Evolutionary conservation across 495 filamentous ascomycete genomes (phyloP).

Genomic region (Trichoderma reesei): DNA sequence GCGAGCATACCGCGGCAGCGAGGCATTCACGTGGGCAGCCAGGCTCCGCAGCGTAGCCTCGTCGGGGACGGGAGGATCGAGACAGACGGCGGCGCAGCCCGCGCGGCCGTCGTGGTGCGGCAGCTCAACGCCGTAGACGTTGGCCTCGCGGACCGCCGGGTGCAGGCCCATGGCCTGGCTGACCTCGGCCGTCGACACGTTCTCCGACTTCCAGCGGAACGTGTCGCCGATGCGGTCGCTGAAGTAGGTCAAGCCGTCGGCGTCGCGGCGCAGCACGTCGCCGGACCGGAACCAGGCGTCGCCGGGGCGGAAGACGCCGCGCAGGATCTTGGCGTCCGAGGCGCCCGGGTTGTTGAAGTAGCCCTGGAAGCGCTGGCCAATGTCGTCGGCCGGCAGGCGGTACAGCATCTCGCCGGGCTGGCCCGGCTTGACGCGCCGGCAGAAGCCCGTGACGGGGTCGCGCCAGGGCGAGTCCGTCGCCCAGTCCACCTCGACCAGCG

Average conservation of each 20-base stretch:
- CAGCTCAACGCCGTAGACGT: conserved; percentile 78
- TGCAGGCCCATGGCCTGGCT: conserved; percentile 61
- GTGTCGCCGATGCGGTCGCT: conserved; percentile 89
- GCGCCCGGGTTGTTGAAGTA: conserved; percentile 74
- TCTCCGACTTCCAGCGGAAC: conserved; percentile 93
- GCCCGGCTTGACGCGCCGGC: conserved; percentile 46
- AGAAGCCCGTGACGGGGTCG: conserved; percentile 64
- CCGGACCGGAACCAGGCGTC: conserved; percentile 84
- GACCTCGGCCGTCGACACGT: conserved; percentile 81
- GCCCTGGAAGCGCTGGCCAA: conserved; percentile 64
- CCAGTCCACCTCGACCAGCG: conserved; percentile 63
- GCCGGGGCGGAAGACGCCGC: conserved; percentile 67
- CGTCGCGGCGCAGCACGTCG: conserved; percentile 65
- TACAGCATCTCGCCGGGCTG: conserved; percentile 77
- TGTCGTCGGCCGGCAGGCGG: conserved; percentile 55
- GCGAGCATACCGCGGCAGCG: conserved; percentile 63
- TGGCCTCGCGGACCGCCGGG: conserved; percentile 61
- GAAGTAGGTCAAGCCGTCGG: conserved; percentile 71
- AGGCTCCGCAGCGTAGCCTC: conserved; percentile 39
- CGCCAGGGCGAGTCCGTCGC: conserved; percentile 62
- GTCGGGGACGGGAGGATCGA: conserved; percentile 33
- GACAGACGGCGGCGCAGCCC: conserved; percentile 66
- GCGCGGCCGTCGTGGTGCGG: conserved; percentile 81
- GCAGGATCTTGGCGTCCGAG: conserved; percentile 67
- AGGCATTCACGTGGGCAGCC: conserved; percentile 44